A percentile compares a stretch with the other conserved stretches of the same genome.
Evolutionary conservation across 1,284 basidiomycete species (phyloP).

Genomic region (Rhodotorula sp.): DNA sequence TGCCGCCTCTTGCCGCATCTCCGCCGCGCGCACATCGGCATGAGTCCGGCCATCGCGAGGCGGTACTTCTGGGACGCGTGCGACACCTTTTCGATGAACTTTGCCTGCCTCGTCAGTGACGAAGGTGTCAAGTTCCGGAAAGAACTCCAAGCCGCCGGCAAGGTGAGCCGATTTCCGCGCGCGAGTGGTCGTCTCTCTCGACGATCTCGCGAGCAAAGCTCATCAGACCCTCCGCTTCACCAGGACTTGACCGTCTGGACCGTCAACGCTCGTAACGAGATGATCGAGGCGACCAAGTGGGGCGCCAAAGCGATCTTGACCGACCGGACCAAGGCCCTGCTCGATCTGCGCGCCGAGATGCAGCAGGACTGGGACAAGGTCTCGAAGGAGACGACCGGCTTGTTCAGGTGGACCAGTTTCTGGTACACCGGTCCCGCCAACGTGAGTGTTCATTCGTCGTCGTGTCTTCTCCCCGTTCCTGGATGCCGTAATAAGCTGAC

Average conservation of each 20-base stretch:
- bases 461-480: not conserved
- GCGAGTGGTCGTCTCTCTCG: not conserved
- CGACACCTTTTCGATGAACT: conserved; percentile 84
- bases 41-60: conserved; percentile 62
- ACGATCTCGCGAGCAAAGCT: not conserved
- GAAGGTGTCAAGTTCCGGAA: conserved; percentile 70
- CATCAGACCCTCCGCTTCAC: not conserved
- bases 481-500: no score
- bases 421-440: conserved; percentile 34
- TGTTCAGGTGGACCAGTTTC: conserved; percentile 30
- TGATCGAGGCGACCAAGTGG: conserved; percentile 96
- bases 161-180: conserved; percentile 54
- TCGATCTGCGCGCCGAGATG: conserved; percentile 68
- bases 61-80: conserved; percentile 90
- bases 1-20: conserved; percentile 75
- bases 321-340: conserved; percentile 74
- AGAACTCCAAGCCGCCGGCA: conserved; percentile 75
- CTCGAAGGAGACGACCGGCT: conserved; percentile 25
- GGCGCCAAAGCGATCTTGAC: conserved; percentile 86
- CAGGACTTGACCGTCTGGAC: conserved; percentile 76
- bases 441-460: conserved; percentile 9
- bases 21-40: conserved; percentile 80
- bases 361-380: conserved; percentile 45
- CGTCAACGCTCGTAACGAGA: conserved; percentile 84
- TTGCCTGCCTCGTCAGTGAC: conserved; percentile 67